Base-by-base conservation (phyloP, 495 filamentous ascomycete species). In the Cercophora scortea region DNA sequence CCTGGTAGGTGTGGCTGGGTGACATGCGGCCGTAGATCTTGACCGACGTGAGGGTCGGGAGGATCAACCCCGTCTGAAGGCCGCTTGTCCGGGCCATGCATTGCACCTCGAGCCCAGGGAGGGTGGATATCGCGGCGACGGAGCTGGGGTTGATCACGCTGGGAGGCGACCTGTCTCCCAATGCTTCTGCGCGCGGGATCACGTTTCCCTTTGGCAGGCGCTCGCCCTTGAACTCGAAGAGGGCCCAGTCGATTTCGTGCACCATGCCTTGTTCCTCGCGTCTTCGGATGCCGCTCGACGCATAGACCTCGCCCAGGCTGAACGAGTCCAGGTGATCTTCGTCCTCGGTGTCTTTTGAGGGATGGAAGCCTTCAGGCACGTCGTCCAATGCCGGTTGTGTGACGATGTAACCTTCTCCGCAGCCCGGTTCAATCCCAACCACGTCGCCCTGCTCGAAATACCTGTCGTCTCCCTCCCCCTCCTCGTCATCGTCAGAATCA, bases 201-300 rank as follows among this genome's bases (percentile, higher is more conserved):
- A 80, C 68, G 57, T 95, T 95, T 40, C 80, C 76, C 0, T 76
- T 72, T n/a, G 89, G 86, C 49, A 83, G 72, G 11, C 92, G 81
- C 15, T 82, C 76, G 8, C 84, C 72, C 16, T 84, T 70, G 47
- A 97, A 86, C 61, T 90, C 85, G 54, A 97, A 88, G 9, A 97
- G 71, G 0, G 91, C 90, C 92, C 92, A 97, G 64, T 97, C 92
- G 53, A 97, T 90, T 64, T 97, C 92, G 59, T 97, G 92, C 12
- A 87, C 77, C 11, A 91, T 67, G 6, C 80, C 79, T 25, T 80
- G 73, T 10, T 60, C 50, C 0, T 66, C 75, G 58, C 83, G 83
- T 3, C 93, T 81, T 15, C 88, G 79, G 50, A 96, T 81, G 8
- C 92, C 92, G 15, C 89, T 94, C 1, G 89, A 95, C 15, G 91